These are phyloP conservation scores for Theobroma cacao DNA, from an alignment of 345 rosid genomes.

Conservation along the genomic window DNA sequence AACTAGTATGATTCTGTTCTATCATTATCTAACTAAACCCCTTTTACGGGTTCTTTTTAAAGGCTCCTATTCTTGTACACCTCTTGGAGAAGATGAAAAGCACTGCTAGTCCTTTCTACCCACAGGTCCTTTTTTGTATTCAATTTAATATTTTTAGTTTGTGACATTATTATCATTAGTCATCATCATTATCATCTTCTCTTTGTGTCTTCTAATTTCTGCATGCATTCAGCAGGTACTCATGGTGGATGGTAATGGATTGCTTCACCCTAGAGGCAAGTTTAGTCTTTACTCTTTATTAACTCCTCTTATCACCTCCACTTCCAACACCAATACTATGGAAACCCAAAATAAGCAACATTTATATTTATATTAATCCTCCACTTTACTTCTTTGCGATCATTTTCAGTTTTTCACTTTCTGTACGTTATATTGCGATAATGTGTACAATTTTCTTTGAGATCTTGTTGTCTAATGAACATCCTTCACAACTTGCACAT, in stretches of 20 bases:
- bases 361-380: not conserved
- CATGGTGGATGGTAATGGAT: conserved; percentile 90
- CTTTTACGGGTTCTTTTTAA: not conserved
- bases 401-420: not conserved
- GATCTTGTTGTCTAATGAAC: not conserved
- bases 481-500: not conserved
- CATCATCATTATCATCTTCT: not conserved
- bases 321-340: not conserved
- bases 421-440: not conserved
- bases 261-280: conserved; percentile 94
- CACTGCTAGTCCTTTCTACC: conserved; percentile 45
- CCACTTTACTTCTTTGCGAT: not conserved
- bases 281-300: not conserved
- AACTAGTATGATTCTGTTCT: not conserved
- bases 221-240: conserved; percentile 44
- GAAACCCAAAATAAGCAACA: not conserved
- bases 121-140: conserved; percentile 51
- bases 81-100: conserved; percentile 65
- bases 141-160: not conserved
- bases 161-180: not conserved
- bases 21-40: not conserved
- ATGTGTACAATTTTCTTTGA: not conserved
- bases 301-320: not conserved
- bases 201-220: not conserved
- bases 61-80: conserved; percentile 71